Evolutionary conservation across 108 stramenopile species (phyloP).

Genomic region (Cylindrotheca fusiformis): DNA sequence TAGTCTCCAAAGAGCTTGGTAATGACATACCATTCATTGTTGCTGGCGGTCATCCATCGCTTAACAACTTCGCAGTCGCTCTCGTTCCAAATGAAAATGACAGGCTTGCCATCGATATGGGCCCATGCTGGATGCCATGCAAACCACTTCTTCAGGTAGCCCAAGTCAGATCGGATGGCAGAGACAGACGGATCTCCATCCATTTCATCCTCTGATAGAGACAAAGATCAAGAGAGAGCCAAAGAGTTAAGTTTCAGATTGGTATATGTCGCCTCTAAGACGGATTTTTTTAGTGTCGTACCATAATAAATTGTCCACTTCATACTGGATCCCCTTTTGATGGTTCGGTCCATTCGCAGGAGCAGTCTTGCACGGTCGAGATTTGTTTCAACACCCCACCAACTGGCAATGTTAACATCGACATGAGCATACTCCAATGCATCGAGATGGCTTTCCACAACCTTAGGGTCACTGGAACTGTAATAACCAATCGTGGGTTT

Average conservation of each 20-base stretch:
- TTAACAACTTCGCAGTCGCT: slow-evolving; percentile 23
- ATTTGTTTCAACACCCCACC: slow-evolving; percentile 28
- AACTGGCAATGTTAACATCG: slow-evolving; percentile 20
- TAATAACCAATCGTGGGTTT: slow-evolving; percentile 17
- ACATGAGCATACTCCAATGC: slow-evolving; percentile 22
- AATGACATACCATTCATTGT: slow-evolving; percentile 37
- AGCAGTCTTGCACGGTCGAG: slow-evolving; percentile 17
- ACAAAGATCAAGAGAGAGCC: too few relatives aligned
- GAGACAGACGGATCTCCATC: not conserved
- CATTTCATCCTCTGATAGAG: slow-evolving; percentile 30
- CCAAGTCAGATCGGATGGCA: slow-evolving; percentile 22
- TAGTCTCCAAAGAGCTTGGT: slow-evolving; percentile 19
- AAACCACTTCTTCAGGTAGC: slow-evolving; percentile 40
- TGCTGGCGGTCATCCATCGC: slow-evolving; percentile 30
- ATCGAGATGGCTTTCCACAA: slow-evolving; percentile 17
- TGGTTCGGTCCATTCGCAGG: slow-evolving; percentile 15
- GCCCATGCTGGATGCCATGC: slow-evolving; percentile 29
- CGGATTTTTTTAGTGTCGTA: too few relatives aligned
- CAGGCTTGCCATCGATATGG: slow-evolving; percentile 28
- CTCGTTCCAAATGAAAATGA: slow-evolving; percentile 36
- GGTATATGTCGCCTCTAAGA: too few relatives aligned
- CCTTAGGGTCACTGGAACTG: slow-evolving; percentile 5
- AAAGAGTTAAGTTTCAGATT: too few relatives aligned
- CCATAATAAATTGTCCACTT: slow-evolving; percentile 33
- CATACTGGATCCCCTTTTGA: slow-evolving; percentile 3